phyloP scores from a whole-genome alignment of 140 eudicot genomes.

The Anethum foeniculum region DNA sequence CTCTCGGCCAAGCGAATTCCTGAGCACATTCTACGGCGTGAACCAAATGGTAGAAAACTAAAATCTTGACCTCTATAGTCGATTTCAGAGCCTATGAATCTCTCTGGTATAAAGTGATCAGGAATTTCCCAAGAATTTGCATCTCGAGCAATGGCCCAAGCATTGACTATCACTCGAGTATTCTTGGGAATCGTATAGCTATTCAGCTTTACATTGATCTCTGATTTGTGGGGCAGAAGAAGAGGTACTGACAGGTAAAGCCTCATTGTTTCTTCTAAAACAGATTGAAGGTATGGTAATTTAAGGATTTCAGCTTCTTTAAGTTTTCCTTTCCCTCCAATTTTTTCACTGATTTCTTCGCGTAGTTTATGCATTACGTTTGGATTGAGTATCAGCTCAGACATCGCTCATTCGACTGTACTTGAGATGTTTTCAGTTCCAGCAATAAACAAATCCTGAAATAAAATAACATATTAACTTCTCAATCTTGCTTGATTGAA shows the following conservation, averaged over 20 bases:
- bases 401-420: constrained; percentile 4
- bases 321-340: too few relatives aligned
- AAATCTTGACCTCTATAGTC: constrained; percentile 2
- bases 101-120: background rate
- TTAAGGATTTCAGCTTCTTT: background rate
- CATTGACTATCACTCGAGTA: background rate
- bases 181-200: background rate
- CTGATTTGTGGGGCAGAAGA: constrained; percentile 2
- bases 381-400: background rate
- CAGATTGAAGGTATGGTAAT: background rate
- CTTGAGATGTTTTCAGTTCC: constrained; percentile 1
- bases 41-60: background rate
- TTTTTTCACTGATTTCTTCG: background rate
- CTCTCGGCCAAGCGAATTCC: constrained; percentile 7
- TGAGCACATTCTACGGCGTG: background rate
- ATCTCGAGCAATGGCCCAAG: constrained; percentile 3
- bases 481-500: background rate
- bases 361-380: background rate
- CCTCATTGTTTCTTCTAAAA: background rate
- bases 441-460: constrained; percentile 6
- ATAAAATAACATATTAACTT: background rate
- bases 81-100: background rate
- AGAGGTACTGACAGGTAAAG: constrained; percentile 1
- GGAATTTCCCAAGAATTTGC: background rate
- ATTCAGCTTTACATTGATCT: background rate